Evolutionary conservation across 1,139 yeast genomes (phyloP).

Genomic region (Yamadazyma conglobata): DNA sequence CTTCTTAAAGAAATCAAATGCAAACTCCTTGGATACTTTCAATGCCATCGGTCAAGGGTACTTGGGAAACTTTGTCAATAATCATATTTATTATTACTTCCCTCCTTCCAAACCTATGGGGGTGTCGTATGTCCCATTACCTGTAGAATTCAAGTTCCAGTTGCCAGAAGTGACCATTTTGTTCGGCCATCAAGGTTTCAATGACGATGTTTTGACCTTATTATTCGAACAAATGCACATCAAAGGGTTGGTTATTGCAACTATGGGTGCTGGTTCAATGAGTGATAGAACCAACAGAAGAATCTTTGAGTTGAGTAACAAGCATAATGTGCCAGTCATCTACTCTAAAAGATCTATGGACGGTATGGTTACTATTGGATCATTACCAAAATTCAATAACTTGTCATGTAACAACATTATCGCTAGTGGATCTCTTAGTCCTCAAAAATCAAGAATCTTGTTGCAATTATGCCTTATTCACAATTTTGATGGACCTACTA

Average conservation of each 20-base stretch:
- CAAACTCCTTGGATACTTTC: constrained; percentile 66
- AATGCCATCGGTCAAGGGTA: constrained; percentile 68
- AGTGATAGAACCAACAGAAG: constrained; percentile 47
- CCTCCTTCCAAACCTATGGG: constrained; percentile 62
- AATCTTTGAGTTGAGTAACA: constrained; percentile 29
- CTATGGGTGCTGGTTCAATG: constrained; percentile 71
- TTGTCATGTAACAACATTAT: constrained; percentile 23
- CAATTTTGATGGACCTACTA: constrained; percentile 36
- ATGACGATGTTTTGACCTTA: constrained; percentile 43
- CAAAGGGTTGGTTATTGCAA: constrained; percentile 59
- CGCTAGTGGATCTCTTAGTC: constrained; percentile 67
- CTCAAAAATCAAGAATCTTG: constrained; percentile 61
- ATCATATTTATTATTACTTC: constrained; percentile 60
- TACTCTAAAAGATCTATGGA: constrained; percentile 68
- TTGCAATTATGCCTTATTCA: constrained; percentile 55
- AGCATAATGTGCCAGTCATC: constrained; percentile 48
- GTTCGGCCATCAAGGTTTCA: constrained; percentile 61
- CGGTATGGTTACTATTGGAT: constrained; percentile 44
- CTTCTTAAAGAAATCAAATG: constrained; percentile 66
- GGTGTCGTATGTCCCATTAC: constrained; percentile 28
- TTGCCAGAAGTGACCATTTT: constrained; percentile 31
- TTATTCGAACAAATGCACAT: constrained; percentile 41
- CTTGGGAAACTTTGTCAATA: constrained; percentile 65
- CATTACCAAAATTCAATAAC: constrained; percentile 26
- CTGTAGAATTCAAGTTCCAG: constrained; percentile 15